Evolutionary conservation across 2,329 filamentous ascomycete species (phyloP), one percentile per base, ranked within the genome.

Genomic region (Botryotinia convoluta): DNA sequence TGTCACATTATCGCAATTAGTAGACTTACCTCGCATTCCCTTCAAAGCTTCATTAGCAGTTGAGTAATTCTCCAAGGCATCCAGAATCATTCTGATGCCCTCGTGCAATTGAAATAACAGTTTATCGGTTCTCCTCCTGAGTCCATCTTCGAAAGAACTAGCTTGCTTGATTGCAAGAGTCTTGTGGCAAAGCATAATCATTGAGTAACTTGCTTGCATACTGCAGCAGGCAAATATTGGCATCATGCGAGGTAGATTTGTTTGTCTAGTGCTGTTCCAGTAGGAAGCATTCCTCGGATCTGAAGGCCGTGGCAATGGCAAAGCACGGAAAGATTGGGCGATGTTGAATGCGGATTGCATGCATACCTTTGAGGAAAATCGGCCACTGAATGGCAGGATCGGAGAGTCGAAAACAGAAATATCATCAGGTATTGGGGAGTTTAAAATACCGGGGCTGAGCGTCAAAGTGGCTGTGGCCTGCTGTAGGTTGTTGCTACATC

Each of bases 321-420:
- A 77, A 18, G 81, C 79, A 74, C 84, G 82, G 69, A 87, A 87
- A 20, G 83, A 83, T 69, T 81, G 78, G 2, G 85, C 83, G 72
- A 87, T 87, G 74, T 82, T 84, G 61, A 87, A 81, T 3, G 85
- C 85, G 12, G 85, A 83, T 64, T 83, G 84, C 45, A 87, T 80
- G 76, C 85, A 87, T 74, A 87, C 82, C 76, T 85, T 85, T 35
- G 85, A 83, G 22, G 85, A 87, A 60, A 83, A 81, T 72, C 85
- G 84, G 60, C 81, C 83, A 74, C 79, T 84, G 75, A 86, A 87
- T 22, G 85, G 85, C 61, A 85, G 82, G 16, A 78, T 74, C 26
- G 75, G 74, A 73, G 75, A 73, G 35, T 68, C 72, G 3, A 67
- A 67, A 37, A 72, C 37, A 44, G 60, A 67, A 45, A n/a, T 20